phyloP scores from a whole-genome alignment of 169 alveolate genomes.

The Cryptosporidium canis region DNA sequence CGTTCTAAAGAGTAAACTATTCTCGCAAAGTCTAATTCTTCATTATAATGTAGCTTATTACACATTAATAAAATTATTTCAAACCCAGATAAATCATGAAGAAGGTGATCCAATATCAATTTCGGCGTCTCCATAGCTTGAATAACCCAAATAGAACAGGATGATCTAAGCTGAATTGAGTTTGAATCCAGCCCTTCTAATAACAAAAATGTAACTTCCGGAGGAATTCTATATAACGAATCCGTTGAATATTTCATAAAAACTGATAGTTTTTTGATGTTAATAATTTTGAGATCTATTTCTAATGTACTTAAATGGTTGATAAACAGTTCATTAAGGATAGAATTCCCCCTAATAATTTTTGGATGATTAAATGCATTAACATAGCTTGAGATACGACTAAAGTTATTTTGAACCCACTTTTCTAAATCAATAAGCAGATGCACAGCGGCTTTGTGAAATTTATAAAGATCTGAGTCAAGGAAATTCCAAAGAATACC shows the following conservation, averaged over 20 bases:
- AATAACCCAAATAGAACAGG: constrained; percentile 44
- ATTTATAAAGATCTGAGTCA: neutral
- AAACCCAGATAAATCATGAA: neutral
- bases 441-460: constrained; percentile 4
- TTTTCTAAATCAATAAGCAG: constrained; percentile 23
- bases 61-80: neutral
- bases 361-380: neutral
- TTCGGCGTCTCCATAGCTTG: constrained; percentile 44
- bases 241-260: constrained; percentile 31
- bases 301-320: constrained; percentile 28
- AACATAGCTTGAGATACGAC: neutral
- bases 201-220: constrained; percentile 47
- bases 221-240: constrained; percentile 10
- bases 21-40: constrained; percentile 46
- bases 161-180: neutral
- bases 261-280: constrained; percentile 23
- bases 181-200: constrained; percentile 60
- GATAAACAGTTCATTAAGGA: constrained; percentile 39
- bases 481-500: constrained; percentile 16
- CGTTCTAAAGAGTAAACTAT: constrained; percentile 39
- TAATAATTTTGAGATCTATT: constrained; percentile 1
- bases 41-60: constrained; percentile 3
- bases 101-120: constrained; percentile 49
- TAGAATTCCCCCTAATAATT: constrained; percentile 7
- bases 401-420: constrained; percentile 8